phyloP scores from a whole-genome alignment of 495 filamentous ascomycete species.

The Mytilinidion resinicola region DNA sequence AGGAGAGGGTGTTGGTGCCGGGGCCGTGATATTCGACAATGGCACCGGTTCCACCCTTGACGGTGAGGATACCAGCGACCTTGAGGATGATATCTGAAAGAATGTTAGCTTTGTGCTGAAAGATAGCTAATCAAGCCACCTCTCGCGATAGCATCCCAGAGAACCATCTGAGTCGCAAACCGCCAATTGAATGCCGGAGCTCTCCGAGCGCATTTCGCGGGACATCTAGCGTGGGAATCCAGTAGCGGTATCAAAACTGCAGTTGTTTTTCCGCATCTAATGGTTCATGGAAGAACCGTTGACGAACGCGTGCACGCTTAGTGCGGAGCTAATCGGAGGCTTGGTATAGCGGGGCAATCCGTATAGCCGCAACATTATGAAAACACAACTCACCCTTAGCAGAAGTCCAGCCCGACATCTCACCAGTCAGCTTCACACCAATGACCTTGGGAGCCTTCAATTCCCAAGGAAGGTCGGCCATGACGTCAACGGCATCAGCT shows the following conservation, averaged over 20 bases:
- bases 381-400: constrained; percentile 60
- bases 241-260: too few species aligned
- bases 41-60: constrained; percentile 95
- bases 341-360: neutral
- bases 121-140: too few species aligned
- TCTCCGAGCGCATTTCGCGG: too few species aligned
- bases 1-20: constrained; percentile 64
- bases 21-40: constrained; percentile 95
- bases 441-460: constrained; percentile 97
- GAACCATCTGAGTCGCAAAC: too few species aligned
- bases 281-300: neutral
- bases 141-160: too few species aligned
- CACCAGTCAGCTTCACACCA: constrained; percentile 86
- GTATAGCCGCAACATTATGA: neutral
- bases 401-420: constrained; percentile 87
- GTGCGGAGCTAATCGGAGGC: neutral
- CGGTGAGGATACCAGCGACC: constrained; percentile 93
- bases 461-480: constrained; percentile 97
- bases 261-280: too few species aligned
- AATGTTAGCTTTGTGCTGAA: constrained; percentile 16
- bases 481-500: constrained; percentile 97
- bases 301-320: neutral
- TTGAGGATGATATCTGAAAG: constrained; percentile 86
- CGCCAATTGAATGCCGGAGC: too few species aligned
- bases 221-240: too few species aligned